Evolutionary conservation across 108 stramenopile species (phyloP).

Genomic region (Cyclostephanos tholiformis): DNA sequence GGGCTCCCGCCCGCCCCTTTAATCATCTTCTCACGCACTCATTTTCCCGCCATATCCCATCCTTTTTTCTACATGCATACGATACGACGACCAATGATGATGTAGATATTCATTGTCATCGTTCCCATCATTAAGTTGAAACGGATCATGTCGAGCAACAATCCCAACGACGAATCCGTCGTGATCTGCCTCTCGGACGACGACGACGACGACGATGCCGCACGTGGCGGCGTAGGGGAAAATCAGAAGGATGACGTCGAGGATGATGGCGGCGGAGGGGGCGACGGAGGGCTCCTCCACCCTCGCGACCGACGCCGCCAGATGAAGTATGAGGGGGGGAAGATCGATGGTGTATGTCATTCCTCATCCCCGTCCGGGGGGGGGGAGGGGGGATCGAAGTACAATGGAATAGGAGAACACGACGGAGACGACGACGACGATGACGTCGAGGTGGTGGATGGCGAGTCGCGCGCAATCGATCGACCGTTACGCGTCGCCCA

Average conservation of each 20-base stretch:
- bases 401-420: not conserved
- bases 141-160: not conserved
- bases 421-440: slow-evolving; percentile 15
- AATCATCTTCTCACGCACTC: too few species aligned
- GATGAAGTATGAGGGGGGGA: not conserved
- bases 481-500: not conserved
- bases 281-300: too few species aligned
- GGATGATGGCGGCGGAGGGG: not conserved
- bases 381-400: not conserved
- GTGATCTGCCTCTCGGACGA: slow-evolving; percentile 7
- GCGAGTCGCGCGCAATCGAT: not conserved
- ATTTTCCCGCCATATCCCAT: too few species aligned
- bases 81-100: too few species aligned
- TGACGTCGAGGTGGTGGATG: slow-evolving; percentile 17
- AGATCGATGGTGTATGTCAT: not conserved
- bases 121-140: too few species aligned
- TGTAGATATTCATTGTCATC: too few species aligned
- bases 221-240: not conserved
- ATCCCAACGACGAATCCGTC: not conserved
- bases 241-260: not conserved
- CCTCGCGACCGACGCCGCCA: too few species aligned
- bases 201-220: not conserved
- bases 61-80: too few species aligned
- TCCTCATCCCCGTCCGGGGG: not conserved
- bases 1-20: too few species aligned